Base-by-base conservation (phyloP, 1,284 basidiomycete species). In the Sanghuangporus sanghuang region DNA sequence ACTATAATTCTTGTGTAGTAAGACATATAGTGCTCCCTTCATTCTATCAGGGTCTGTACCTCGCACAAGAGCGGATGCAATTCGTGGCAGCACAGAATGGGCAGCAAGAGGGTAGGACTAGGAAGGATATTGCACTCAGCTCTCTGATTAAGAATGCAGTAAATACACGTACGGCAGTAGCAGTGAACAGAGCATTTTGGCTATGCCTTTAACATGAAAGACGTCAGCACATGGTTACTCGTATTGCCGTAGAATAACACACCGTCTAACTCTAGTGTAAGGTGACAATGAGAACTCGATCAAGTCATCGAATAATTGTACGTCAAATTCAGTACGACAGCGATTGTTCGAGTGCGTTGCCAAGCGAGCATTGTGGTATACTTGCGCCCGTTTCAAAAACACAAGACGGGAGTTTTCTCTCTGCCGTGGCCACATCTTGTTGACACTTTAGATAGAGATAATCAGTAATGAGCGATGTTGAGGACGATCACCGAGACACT, bases 1-100 rank as follows among this genome's bases (percentile, higher is more conserved):
- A 85, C 87, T 81, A 61, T 84, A 87, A 50, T 84, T 85, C 76
- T 93, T 95, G 71, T 88, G 86, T 72, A 86, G 89, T 8, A 99
- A 78, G 27, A 96, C 82, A 73, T 97, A 96, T 21, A 99, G 79
- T 6, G 96, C 96, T 11, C 93, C 92, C 74, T 99, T 99, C 87
- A 97, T 97, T 57, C 90, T 84, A 76, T 98, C 96, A 23, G 95
- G 93, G 70, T 95, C 92, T 65, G 83, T 88, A 5, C 90, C 93
- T 70, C 87, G 89, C 61, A 78, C 75, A 53, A 93, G 73, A 0
- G 92, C 87, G 49, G 87, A 82, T 70, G 96, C 89, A 40, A 96
- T 77, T 27, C 79, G 79, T 1, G 92, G 89, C 59, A 94, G 79
- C 59, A 84, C 84, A 67, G 90, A 83, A 65, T 87, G 81, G 65